Conservation (phyloP, 192 early-diverging fungal species). For the Linnemannia exigua region DNA sequence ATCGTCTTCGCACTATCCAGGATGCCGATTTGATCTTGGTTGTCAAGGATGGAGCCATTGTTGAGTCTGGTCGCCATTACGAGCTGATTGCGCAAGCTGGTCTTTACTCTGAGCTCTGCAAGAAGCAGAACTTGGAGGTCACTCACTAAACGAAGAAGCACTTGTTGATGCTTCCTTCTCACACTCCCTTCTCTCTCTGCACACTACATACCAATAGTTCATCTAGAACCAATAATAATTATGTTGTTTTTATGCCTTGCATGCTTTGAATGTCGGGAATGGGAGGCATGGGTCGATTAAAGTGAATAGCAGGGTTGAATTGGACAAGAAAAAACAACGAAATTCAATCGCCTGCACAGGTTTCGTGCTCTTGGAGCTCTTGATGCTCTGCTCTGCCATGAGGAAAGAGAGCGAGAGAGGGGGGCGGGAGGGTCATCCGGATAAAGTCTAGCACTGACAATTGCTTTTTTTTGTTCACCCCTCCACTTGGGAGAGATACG, state of each 20-base stretch:
- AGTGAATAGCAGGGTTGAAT: no score
- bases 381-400: no score
- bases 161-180: background rate
- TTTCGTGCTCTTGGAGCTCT: no score
- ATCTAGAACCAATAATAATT: constrained; percentile 8
- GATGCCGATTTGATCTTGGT: constrained; percentile 91
- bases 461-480: background rate
- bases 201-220: constrained; percentile 4
- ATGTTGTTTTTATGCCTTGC: background rate
- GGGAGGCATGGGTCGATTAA: no score
- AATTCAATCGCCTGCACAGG: no score
- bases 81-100: constrained; percentile 76
- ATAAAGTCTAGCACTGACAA: background rate
- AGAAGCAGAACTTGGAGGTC: constrained; percentile 73
- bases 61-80: constrained; percentile 83
- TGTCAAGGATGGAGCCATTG: constrained; percentile 75
- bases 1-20: constrained; percentile 87
- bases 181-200: background rate
- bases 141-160: constrained; percentile 28
- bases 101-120: constrained; percentile 72
- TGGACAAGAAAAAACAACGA: no score
- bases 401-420: background rate
- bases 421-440: background rate
- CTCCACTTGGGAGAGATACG: background rate
- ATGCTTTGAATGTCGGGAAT: background rate